phyloP scores from a whole-genome alignment of 2,329 filamentous ascomycete species.

The Talaromyces sp. region DNA sequence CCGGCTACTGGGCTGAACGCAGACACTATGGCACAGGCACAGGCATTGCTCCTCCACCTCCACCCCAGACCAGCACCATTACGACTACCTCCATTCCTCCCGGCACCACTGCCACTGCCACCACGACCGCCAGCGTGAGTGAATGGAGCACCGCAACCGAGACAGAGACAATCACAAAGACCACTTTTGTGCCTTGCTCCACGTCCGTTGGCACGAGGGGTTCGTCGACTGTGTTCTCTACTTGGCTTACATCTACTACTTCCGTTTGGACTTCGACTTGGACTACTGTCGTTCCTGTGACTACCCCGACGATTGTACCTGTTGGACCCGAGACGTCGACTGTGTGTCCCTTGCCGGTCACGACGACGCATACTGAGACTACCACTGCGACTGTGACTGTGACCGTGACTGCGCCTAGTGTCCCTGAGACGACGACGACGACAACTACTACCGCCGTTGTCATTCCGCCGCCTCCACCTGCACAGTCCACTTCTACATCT shows the following conservation, averaged over 20 bases:
- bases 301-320: background rate
- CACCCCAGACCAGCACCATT: background rate
- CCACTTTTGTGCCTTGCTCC: conserved; percentile 14
- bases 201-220: conserved; percentile 11
- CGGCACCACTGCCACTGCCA: background rate
- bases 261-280: conserved; percentile 1
- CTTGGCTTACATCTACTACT: conserved; percentile 14
- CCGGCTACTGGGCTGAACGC: conserved; percentile 12
- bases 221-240: conserved; percentile 14
- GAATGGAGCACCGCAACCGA: conserved; percentile 6
- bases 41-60: background rate
- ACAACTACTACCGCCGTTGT: background rate
- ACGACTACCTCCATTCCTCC: conserved; percentile 2
- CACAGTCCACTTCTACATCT: background rate
- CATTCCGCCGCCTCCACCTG: background rate
- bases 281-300: conserved; percentile 8
- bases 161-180: conserved; percentile 10
- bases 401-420: background rate
- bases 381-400: conserved; percentile 4
- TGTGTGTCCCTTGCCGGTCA: conserved; percentile 11
- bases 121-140: background rate
- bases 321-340: background rate
- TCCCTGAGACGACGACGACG: background rate
- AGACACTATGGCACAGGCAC: conserved; percentile 6
- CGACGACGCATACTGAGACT: conserved; percentile 11